phyloP scores from a whole-genome alignment of 148 eudicot genomes.

The Heliamphora exappendiculata region DNA sequence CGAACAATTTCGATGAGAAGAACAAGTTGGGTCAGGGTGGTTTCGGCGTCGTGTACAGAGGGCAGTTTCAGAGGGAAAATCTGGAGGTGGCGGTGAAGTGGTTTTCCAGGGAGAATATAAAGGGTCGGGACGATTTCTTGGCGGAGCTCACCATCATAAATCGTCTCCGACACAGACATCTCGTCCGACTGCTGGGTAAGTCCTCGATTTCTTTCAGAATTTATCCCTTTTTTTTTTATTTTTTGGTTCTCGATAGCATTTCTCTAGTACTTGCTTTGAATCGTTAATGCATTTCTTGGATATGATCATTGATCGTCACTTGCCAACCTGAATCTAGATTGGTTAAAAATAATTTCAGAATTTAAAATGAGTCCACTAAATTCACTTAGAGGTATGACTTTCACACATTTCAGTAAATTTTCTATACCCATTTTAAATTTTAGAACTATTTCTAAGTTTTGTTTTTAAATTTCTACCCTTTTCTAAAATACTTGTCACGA shows the following conservation, averaged over 20 bases:
- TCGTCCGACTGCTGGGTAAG: background rate
- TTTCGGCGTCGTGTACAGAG: conserved; percentile 69
- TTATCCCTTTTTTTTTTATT: background rate
- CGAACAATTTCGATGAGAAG: conserved; percentile 56
- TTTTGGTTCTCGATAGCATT: background rate
- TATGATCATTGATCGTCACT: too few relatives aligned
- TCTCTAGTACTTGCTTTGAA: too few relatives aligned
- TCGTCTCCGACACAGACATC: background rate
- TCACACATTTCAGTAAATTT: too few relatives aligned
- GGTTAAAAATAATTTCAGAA: too few relatives aligned
- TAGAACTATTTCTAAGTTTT: too few relatives aligned
- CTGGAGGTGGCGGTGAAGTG: conserved; percentile 71
- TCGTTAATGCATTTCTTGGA: background rate
- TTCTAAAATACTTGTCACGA: too few relatives aligned
- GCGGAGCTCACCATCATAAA: conserved; percentile 5
- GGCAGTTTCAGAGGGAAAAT: conserved; percentile 36
- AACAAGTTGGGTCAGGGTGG: conserved; percentile 84
- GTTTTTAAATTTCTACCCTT: too few relatives aligned
- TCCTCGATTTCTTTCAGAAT: background rate
- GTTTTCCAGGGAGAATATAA: conserved; percentile 50
- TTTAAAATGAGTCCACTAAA: too few relatives aligned
- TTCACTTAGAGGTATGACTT: too few relatives aligned
- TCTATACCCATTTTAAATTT: too few relatives aligned
- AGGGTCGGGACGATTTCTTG: background rate
- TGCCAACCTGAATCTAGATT: too few relatives aligned